phyloP scores from a whole-genome alignment of 352 stramenopile species.

The Blastocystis sp. region DNA sequence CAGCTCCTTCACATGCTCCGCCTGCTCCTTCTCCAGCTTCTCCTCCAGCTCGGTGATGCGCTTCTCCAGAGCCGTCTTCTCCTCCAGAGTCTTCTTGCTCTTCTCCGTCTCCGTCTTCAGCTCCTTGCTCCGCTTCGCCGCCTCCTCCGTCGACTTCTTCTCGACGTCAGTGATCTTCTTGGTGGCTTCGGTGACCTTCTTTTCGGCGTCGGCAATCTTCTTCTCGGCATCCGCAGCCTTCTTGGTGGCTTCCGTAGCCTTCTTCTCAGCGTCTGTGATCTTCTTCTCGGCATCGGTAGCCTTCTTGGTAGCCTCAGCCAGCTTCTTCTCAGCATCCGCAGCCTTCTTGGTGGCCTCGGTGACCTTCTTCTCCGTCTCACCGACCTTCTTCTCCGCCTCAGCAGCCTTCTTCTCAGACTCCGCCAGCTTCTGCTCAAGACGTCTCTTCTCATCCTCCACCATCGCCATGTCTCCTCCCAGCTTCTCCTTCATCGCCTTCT shows the following conservation, averaged over 20 bases:
- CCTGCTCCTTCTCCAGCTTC: neutral
- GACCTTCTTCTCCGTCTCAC: constrained; percentile 18
- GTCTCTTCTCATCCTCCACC: constrained; percentile 57
- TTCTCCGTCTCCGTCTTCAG: constrained; percentile 63
- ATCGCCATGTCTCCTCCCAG: constrained; percentile 46
- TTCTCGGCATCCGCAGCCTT: neutral
- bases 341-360: neutral
- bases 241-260: constrained; percentile 53
- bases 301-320: constrained; percentile 41
- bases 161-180: constrained; percentile 58
- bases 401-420: constrained; percentile 18
- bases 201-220: constrained; percentile 20
- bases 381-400: constrained; percentile 52
- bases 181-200: constrained; percentile 2
- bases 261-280: constrained; percentile 53
- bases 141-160: neutral
- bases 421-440: constrained; percentile 10
- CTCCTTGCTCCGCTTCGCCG: neutral
- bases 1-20: neutral
- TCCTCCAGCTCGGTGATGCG: neutral
- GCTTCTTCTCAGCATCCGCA: constrained; percentile 54
- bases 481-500: constrained; percentile 47
- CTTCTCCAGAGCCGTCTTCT: neutral
- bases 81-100: neutral
- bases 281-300: constrained; percentile 3